Percentiles rank a stretch among this genome's conserved stretches.
Conservation (phyloP, 2,329 filamentous ascomycete species). For the Davidsoniella neocaledoniae region DNA sequence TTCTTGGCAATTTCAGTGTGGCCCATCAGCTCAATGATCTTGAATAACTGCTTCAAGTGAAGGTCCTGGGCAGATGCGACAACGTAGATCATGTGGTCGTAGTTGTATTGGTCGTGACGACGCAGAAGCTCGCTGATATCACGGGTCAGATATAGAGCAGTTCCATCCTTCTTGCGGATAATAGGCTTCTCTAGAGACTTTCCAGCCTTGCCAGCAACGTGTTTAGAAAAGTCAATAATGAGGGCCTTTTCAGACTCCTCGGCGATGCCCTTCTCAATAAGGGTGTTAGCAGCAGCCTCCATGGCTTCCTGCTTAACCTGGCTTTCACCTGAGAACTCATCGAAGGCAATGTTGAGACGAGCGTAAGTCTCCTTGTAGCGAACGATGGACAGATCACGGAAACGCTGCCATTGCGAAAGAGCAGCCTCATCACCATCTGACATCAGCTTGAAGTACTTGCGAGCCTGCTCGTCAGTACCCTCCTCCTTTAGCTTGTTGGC, state of each 20-base stretch:
- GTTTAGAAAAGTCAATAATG: constrained; percentile 55
- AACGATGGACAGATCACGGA: constrained; percentile 49
- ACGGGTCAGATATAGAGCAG: constrained; percentile 60
- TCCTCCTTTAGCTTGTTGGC: constrained; percentile 29
- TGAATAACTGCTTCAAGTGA: constrained; percentile 59
- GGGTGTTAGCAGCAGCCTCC: constrained; percentile 41
- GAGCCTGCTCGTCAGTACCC: constrained; percentile 56
- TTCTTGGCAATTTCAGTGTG: constrained; percentile 49
- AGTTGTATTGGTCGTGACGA: constrained; percentile 44
- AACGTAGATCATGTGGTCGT: constrained; percentile 70
- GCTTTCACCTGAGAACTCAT: constrained; percentile 60
- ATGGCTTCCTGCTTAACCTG: constrained; percentile 52
- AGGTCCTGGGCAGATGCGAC: constrained; percentile 56
- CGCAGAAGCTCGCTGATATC: constrained; percentile 60
- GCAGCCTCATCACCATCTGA: constrained; percentile 47
- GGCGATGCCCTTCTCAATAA: constrained; percentile 47
- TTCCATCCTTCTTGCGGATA: constrained; percentile 57
- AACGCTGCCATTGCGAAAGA: constrained; percentile 45
- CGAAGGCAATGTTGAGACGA: constrained; percentile 53
- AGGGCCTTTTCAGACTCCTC: constrained; percentile 56
- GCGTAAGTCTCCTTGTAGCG: constrained; percentile 53
- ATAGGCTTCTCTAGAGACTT: constrained; percentile 56
- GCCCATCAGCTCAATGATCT: constrained; percentile 57
- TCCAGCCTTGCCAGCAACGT: constrained; percentile 46
- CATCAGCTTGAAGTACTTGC: constrained; percentile 55